phyloP scores from a whole-genome alignment of 352 stramenopile genomes.

The Paralagenidium karlingii region DNA sequence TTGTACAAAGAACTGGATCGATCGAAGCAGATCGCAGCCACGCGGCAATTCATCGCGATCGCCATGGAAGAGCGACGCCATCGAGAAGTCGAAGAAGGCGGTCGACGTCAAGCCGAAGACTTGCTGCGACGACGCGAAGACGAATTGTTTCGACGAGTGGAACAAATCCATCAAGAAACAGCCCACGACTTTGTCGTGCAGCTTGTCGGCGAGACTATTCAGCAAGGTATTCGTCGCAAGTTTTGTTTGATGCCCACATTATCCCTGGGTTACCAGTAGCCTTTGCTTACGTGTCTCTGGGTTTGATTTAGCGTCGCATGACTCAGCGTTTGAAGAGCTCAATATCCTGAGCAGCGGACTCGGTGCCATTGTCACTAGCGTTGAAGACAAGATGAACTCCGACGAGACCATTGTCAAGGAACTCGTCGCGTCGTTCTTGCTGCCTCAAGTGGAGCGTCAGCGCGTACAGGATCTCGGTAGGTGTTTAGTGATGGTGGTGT shows the following conservation, averaged over 20 bases:
- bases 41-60: conserved; percentile 56
- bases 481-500: too few species aligned
- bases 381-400: conserved; percentile 29
- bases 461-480: conserved; percentile 34
- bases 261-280: too few species aligned
- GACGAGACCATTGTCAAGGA: conserved; percentile 62
- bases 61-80: conserved; percentile 52
- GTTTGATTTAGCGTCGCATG: too few species aligned
- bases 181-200: conserved; percentile 55
- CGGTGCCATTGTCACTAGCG: conserved; percentile 26
- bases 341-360: conserved; percentile 27
- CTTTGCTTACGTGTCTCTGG: not conserved
- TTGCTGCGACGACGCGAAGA: conserved; percentile 68
- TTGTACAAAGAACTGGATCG: conserved; percentile 83
- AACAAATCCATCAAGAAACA: conserved; percentile 72
- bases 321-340: conserved; percentile 33
- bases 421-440: conserved; percentile 66
- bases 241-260: too few species aligned
- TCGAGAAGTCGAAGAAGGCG: conserved; percentile 79
- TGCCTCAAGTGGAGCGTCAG: conserved; percentile 64
- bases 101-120: conserved; percentile 78
- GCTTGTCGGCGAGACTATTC: conserved; percentile 39
- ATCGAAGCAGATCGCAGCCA: conserved; percentile 57
- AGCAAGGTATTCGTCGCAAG: conserved; percentile 12
- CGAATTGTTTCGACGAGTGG: conserved; percentile 64